Percentiles rank a stretch among this genome's conserved stretches.
Conservation (phyloP, 805 yeast genomes). For the Candida fluviatilis region DNA sequence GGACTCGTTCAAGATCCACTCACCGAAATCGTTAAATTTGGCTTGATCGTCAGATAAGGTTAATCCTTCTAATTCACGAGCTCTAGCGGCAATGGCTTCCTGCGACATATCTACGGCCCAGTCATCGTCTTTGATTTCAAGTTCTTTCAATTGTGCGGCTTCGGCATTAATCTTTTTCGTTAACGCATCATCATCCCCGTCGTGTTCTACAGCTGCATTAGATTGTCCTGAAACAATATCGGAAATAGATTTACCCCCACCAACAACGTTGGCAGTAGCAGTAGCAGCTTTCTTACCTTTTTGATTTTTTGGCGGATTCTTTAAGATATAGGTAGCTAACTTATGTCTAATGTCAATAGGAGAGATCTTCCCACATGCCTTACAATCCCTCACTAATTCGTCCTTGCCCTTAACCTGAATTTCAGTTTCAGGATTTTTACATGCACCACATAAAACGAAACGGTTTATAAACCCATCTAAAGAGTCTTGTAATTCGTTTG, state of each 20-base stretch:
- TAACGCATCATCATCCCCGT: slow-evolving; percentile 65
- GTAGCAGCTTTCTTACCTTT: slow-evolving; percentile 80
- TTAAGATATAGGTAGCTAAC: slow-evolving; percentile 78
- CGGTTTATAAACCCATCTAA: slow-evolving; percentile 91
- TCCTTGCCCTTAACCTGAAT: slow-evolving; percentile 74
- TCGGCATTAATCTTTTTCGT: slow-evolving; percentile 80
- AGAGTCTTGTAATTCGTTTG: slow-evolving; percentile 84
- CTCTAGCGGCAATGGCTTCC: slow-evolving; percentile 92
- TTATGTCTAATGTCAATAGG: slow-evolving; percentile 81
- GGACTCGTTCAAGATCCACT: slow-evolving; percentile 65
- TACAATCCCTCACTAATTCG: slow-evolving; percentile 83
- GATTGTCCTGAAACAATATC: slow-evolving; percentile 62
- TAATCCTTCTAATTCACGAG: slow-evolving; percentile 75
- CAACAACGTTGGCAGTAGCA: slow-evolving; percentile 84
- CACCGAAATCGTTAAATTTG: slow-evolving; percentile 76
- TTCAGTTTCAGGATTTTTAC: slow-evolving; percentile 98
- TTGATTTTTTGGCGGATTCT: slow-evolving; percentile 75
- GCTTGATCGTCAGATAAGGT: slow-evolving; percentile 43
- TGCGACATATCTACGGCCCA: slow-evolving; percentile 98
- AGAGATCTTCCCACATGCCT: slow-evolving; percentile 94
- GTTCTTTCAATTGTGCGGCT: slow-evolving; percentile 56
- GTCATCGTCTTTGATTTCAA: slow-evolving; percentile 79
- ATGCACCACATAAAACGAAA: slow-evolving; percentile 89
- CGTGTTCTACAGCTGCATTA: slow-evolving; percentile 35
- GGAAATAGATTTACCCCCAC: slow-evolving; percentile 78